Conservation (phyloP, 139 green algal genomes). For the Coelastrella sp. region DNA sequence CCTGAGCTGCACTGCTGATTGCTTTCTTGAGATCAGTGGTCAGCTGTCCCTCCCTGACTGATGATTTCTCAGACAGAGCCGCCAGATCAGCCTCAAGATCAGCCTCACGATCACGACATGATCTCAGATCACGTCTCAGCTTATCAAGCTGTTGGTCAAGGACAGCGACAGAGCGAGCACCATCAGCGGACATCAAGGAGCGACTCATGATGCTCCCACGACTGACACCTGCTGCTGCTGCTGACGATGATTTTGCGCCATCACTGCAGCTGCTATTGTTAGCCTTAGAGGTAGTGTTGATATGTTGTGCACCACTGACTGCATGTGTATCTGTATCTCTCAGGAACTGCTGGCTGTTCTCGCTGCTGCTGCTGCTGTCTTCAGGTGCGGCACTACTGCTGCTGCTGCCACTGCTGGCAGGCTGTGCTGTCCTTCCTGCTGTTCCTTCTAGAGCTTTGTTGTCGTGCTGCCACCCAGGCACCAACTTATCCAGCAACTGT, state of each 20-base stretch:
- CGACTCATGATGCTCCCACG: no score
- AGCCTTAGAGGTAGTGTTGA: no score
- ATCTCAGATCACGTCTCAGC: not conserved
- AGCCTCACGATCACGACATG: not conserved
- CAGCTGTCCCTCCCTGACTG: not conserved
- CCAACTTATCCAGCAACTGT: slow-evolving; percentile 25
- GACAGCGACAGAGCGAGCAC: no score
- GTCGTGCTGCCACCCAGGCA: slow-evolving; percentile 12
- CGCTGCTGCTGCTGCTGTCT: no score
- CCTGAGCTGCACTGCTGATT: not conserved
- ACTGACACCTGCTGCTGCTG: no score
- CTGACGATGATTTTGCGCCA: no score
- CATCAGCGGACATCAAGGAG: no score
- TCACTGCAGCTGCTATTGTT: no score
- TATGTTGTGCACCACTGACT: no score
- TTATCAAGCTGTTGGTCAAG: not conserved
- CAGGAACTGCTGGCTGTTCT: no score
- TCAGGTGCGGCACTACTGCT: not conserved
- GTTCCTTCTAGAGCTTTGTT: not conserved
- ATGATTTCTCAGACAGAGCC: not conserved
- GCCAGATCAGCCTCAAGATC: not conserved
- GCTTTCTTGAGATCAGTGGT: not conserved
- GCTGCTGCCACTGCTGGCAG: slow-evolving; percentile 3
- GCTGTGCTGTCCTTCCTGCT: not conserved
- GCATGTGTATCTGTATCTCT: no score